phyloP scores from a whole-genome alignment of 495 filamentous ascomycete species.

The Trichoderma gamsii region DNA sequence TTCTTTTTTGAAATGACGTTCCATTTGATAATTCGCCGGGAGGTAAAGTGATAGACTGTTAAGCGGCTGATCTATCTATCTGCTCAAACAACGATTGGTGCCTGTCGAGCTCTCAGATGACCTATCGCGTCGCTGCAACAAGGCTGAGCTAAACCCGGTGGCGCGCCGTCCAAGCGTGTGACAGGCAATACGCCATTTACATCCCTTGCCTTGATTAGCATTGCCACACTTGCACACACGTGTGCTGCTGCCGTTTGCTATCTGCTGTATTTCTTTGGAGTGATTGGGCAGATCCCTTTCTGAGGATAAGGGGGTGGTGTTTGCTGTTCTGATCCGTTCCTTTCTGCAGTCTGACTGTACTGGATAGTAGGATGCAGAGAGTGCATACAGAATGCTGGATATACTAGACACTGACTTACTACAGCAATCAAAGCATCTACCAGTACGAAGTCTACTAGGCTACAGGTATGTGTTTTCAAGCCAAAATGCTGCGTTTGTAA shows the following conservation, averaged over 20 bases:
- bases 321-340: no score
- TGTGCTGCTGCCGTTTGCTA: neutral
- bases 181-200: neutral
- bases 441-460: no score
- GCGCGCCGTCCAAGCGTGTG: slow-evolving; percentile 1
- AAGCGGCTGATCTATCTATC: neutral
- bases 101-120: neutral
- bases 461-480: no score
- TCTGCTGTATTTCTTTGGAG: neutral
- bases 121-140: neutral
- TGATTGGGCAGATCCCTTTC: no score
- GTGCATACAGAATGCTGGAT: no score
- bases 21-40: neutral
- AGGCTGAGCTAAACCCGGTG: neutral
- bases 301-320: no score
- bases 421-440: no score
- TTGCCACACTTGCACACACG: neutral
- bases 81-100: neutral
- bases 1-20: neutral
- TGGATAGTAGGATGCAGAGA: no score
- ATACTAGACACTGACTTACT: no score
- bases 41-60: neutral
- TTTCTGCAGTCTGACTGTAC: no score
- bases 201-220: neutral
- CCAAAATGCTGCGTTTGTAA: no score